Evolutionary conservation across 306 rosid genomes (phyloP).

Genomic region (Albizia julibrissin): DNA sequence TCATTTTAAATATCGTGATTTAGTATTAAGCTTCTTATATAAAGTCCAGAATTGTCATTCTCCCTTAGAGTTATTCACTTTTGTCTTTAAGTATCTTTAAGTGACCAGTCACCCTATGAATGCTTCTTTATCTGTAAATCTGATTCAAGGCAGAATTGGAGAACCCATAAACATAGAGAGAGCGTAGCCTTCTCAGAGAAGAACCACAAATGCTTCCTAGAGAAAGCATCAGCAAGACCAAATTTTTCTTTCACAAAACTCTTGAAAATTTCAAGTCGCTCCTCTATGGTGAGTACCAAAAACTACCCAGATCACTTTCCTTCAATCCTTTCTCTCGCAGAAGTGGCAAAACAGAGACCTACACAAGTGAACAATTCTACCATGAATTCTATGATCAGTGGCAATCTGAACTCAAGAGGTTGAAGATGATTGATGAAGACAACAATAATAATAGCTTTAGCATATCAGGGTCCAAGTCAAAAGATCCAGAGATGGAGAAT

Average conservation of each 20-base stretch:
- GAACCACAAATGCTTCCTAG: slow-evolving; percentile 65
- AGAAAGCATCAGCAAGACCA: slow-evolving; percentile 60
- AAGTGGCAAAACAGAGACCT: slow-evolving; percentile 41
- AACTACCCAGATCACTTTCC: slow-evolving; percentile 65
- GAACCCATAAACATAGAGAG: slow-evolving; percentile 39
- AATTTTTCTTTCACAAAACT: slow-evolving; percentile 46
- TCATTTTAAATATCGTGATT: no score
- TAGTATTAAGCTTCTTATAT: no score
- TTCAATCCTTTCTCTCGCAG: slow-evolving; percentile 54
- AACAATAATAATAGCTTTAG: neutral
- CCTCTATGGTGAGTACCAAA: slow-evolving; percentile 62
- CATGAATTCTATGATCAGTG: slow-evolving; percentile 66
- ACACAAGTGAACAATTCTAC: slow-evolving; percentile 55
- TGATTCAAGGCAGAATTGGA: slow-evolving; percentile 40
- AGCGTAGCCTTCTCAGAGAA: slow-evolving; percentile 29
- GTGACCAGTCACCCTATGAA: slow-evolving; percentile 36
- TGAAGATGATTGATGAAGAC: slow-evolving; percentile 32
- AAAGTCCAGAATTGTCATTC: neutral
- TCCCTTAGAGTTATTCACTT: slow-evolving; percentile 28
- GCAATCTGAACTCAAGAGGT: slow-evolving; percentile 56
- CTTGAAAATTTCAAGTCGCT: slow-evolving; percentile 54
- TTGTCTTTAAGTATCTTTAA: slow-evolving; percentile 42
- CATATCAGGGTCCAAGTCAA: slow-evolving; percentile 12
- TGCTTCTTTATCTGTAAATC: slow-evolving; percentile 33
- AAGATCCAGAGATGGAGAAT: slow-evolving; percentile 45